Conservation (phyloP, 2,329 filamentous ascomycete genomes). For the Bipolaris zeicola region DNA sequence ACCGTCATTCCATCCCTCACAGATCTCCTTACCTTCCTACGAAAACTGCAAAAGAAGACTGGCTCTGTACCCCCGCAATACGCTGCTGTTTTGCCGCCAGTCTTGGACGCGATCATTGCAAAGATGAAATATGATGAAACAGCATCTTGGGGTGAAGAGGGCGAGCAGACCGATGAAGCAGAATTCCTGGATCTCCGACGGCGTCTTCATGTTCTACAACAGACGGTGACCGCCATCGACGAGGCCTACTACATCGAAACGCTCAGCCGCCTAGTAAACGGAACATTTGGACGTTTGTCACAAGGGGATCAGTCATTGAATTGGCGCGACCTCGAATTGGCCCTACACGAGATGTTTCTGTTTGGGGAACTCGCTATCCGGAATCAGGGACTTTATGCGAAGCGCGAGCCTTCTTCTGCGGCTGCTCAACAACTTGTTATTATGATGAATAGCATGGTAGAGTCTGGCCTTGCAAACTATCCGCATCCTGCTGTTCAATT, state of each 20-base stretch:
- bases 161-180: slow-evolving; percentile 93
- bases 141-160: slow-evolving; percentile 88
- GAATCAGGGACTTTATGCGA: slow-evolving; percentile 83
- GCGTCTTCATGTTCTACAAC: slow-evolving; percentile 86
- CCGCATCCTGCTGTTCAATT: slow-evolving; percentile 89
- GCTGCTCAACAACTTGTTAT: slow-evolving; percentile 81
- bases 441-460: slow-evolving; percentile 96
- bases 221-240: slow-evolving; percentile 88
- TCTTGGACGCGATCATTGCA: slow-evolving; percentile 86
- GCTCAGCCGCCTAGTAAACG: slow-evolving; percentile 84
- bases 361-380: slow-evolving; percentile 94
- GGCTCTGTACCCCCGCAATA: slow-evolving; percentile 74
- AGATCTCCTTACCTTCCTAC: slow-evolving; percentile 87
- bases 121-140: slow-evolving; percentile 99
- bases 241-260: slow-evolving; percentile 87
- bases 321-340: slow-evolving; percentile 94
- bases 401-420: slow-evolving; percentile 78
- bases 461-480: slow-evolving; percentile 87
- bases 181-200: slow-evolving; percentile 96
- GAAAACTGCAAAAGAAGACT: slow-evolving; percentile 71
- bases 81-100: slow-evolving; percentile 80
- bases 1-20: slow-evolving; percentile 92
- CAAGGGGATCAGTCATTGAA: slow-evolving; percentile 75
- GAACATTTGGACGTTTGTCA: slow-evolving; percentile 81
- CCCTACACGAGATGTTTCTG: slow-evolving; percentile 91